Conservation (phyloP, 768 basidiomycete species). For the Antrodiella citrinella region DNA sequence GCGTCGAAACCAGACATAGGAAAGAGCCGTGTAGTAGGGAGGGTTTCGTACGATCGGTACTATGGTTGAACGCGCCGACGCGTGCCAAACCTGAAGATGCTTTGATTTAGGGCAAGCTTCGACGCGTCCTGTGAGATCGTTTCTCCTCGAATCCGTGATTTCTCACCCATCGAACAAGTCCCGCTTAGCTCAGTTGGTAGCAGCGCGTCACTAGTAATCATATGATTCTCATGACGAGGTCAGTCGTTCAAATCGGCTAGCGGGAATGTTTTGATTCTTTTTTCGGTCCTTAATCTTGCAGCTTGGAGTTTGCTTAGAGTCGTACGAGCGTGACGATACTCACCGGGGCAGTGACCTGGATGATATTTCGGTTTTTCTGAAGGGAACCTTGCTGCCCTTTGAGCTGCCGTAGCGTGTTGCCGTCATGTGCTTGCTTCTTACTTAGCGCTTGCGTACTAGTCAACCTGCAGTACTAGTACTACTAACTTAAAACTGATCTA, state of each 20-base stretch:
- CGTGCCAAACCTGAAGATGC: conserved; percentile 1
- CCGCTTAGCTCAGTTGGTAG: conserved; percentile 32
- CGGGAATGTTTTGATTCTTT: not conserved
- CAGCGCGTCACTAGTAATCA: conserved; percentile 63
- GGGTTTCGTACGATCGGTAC: conserved; percentile 2
- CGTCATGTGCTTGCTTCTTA: not conserved
- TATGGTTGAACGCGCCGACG: conserved; percentile 2
- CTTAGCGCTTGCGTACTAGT: too few species aligned
- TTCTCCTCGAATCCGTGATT: conserved; percentile 1
- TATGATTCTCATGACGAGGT: too few species aligned
- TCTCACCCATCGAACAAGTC: conserved; percentile 4
- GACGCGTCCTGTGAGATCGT: conserved; percentile 7
- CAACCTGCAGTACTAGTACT: too few species aligned
- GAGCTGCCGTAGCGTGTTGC: not conserved
- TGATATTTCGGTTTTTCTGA: too few species aligned
- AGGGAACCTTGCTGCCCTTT: too few species aligned
- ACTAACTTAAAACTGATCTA: too few species aligned
- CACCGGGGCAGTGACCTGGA: too few species aligned
- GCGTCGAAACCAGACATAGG: conserved; percentile 84
- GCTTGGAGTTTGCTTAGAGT: too few species aligned
- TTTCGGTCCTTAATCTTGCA: too few species aligned
- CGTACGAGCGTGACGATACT: too few species aligned
- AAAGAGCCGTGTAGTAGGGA: not conserved
- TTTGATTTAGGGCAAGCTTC: conserved; percentile 10
- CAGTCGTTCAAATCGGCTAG: conserved; percentile 53